A percentile compares a stretch with the other conserved stretches of the same genome.
Evolutionary conservation across 2,329 filamentous ascomycete species (phyloP).

Genomic region (Xylaria multiplex): DNA sequence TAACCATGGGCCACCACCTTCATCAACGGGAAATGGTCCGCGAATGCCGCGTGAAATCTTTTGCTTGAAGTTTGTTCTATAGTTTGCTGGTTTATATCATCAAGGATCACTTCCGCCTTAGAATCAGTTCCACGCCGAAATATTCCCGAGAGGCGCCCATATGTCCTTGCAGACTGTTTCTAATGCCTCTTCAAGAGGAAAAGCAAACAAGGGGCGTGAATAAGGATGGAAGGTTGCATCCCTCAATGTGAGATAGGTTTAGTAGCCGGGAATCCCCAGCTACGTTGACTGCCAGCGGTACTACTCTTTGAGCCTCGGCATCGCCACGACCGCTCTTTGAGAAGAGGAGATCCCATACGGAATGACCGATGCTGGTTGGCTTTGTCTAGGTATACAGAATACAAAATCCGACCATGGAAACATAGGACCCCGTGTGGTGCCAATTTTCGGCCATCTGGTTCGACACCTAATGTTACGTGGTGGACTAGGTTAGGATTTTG

Average conservation of each 20-base stretch:
- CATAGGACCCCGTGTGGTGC: constrained; percentile 30
- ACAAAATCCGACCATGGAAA: constrained; percentile 26
- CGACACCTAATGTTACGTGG: not conserved
- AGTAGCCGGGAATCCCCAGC: constrained; percentile 42
- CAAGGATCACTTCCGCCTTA: not conserved
- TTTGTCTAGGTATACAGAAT: constrained; percentile 35
- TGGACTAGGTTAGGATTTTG: no score
- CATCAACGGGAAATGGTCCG: not conserved
- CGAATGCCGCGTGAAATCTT: not conserved
- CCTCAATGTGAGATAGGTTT: constrained; percentile 40
- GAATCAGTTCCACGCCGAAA: not conserved
- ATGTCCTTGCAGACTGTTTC: constrained; percentile 32
- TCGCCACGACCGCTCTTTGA: constrained; percentile 15
- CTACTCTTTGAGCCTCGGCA: constrained; percentile 6
- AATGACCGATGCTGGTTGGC: constrained; percentile 40
- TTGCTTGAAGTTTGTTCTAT: not conserved
- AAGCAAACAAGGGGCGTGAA: constrained; percentile 38
- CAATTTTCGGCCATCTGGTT: not conserved
- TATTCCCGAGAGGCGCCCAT: constrained; percentile 41
- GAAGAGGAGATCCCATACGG: constrained; percentile 28
- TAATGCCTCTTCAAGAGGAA: constrained; percentile 31
- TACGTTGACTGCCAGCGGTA: constrained; percentile 39
- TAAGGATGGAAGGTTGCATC: not conserved
- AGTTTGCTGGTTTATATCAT: not conserved
- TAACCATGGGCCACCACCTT: not conserved